phyloP scores from a whole-genome alignment of 73 alveolate species.

The Symbiodinium pilosum region DNA sequence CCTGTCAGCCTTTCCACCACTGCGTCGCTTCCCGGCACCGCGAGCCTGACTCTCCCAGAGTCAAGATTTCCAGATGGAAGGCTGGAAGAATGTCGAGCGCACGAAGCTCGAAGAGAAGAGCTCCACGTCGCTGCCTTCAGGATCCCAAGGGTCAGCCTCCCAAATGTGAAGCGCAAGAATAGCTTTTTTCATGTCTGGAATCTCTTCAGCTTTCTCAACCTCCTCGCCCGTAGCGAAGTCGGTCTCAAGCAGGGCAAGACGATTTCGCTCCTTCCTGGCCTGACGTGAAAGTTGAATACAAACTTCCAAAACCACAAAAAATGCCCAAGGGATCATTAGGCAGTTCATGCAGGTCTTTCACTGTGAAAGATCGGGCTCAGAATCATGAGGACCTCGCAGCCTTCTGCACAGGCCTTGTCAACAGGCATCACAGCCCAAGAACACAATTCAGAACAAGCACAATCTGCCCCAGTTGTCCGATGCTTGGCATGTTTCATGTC shows the following conservation, averaged over 20 bases:
- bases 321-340: background rate
- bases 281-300: background rate
- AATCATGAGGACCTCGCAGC: background rate
- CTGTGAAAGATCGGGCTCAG: background rate
- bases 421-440: background rate
- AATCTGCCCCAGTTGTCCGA: background rate
- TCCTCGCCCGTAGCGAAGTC: background rate
- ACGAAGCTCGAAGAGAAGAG: background rate
- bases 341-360: background rate
- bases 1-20: too few species aligned
- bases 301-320: background rate
- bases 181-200: too few species aligned
- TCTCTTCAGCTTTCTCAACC: background rate
- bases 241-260: background rate
- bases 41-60: too few species aligned
- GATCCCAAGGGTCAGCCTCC: background rate
- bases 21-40: too few species aligned
- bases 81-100: too few species aligned
- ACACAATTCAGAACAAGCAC: background rate
- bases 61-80: too few species aligned
- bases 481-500: background rate
- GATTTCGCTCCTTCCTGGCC: conserved; percentile 4
- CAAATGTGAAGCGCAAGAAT: background rate
- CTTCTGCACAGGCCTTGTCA: background rate
- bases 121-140: background rate